Percentiles rank a stretch among this genome's conserved stretches.
phyloP scores from a whole-genome alignment of 2,329 filamentous ascomycete species.

The Claviceps monticola region DNA sequence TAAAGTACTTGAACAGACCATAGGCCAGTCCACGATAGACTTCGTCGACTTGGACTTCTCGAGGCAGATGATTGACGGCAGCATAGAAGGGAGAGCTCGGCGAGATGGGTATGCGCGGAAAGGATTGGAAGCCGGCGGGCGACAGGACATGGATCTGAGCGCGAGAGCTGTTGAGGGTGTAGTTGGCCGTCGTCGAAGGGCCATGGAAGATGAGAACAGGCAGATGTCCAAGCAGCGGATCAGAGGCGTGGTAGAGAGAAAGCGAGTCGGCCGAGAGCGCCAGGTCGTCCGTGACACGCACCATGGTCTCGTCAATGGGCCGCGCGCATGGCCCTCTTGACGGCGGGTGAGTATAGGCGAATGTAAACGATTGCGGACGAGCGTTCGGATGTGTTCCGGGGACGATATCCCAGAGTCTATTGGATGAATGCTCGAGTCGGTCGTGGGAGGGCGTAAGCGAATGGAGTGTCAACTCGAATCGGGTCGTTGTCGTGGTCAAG shows the following conservation, averaged over 20 bases:
- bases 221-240: constrained; percentile 67
- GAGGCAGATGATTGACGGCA: constrained; percentile 77
- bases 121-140: constrained; percentile 77
- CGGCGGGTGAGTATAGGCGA: not conserved
- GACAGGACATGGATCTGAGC: constrained; percentile 91
- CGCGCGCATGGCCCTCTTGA: constrained; percentile 10
- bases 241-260: constrained; percentile 77
- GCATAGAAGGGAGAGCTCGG: constrained; percentile 84
- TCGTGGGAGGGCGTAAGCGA: not conserved
- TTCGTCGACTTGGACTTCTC: constrained; percentile 92
- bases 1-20: constrained; percentile 86
- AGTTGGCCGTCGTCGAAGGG: constrained; percentile 77
- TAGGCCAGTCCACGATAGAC: constrained; percentile 83
- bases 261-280: constrained; percentile 69
- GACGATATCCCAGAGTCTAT: not conserved
- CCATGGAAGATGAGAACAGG: constrained; percentile 87
- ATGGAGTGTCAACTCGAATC: not conserved
- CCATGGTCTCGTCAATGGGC: constrained; percentile 46
- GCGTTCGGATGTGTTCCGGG: not conserved
- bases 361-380: no score
- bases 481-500: not conserved
- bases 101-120: constrained; percentile 80
- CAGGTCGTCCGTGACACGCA: constrained; percentile 66
- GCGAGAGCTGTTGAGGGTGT: constrained; percentile 75
- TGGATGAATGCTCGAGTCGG: not conserved